Evolutionary conservation across 495 filamentous ascomycete genomes (phyloP), one percentile per base, ranked within the genome.

Genomic region (Pyrenula aspistea): DNA sequence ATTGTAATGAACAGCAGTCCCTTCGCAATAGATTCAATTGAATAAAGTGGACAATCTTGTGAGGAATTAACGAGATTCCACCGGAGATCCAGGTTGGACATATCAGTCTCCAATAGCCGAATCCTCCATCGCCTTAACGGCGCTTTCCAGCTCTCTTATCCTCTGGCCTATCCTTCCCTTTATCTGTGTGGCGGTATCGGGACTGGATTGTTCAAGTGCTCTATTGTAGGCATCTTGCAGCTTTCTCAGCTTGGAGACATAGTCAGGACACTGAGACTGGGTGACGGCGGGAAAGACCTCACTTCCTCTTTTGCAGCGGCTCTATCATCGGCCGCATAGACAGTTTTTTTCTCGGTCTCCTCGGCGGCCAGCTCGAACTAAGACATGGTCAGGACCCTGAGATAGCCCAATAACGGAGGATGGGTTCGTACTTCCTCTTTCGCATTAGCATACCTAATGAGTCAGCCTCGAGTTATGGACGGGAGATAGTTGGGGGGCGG

Each of bases 291-390:
- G n/a, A n/a, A n/a, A n/a, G n/a, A n/a, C n/a, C n/a, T n/a, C 54
- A 82, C 55, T 60, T 79, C 78, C 56, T 77, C 71, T 22, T 73
- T 58, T 22, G 78, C 78, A 11, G 78, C 77, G n/a, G 65, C 70
- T 12, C 78, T 63, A 64, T 82, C 78, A 47, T 74, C 74, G 19
- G 65, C 66, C 8, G 77, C 78, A 59, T 81, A 82, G 31, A 77
- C 71, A 23, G 77, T 72, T 42, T 74, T 70, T 64, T 77, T 77
- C 52, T 74, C 72, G 10, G 78, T 82, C 57, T 80, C 78, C 59
- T 82, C 78, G 31, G 66, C 65, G 15, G 78, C 78, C 54, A 82
- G 79, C 51, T 82, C 77, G 65, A 82, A 82, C 65, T 68, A 31
- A 2, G 3, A 54, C 24, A 2, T n/a, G 53, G 24, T 55, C 57